phyloP scores from a whole-genome alignment of 108 stramenopile species.

The Parmales sp. region DNA sequence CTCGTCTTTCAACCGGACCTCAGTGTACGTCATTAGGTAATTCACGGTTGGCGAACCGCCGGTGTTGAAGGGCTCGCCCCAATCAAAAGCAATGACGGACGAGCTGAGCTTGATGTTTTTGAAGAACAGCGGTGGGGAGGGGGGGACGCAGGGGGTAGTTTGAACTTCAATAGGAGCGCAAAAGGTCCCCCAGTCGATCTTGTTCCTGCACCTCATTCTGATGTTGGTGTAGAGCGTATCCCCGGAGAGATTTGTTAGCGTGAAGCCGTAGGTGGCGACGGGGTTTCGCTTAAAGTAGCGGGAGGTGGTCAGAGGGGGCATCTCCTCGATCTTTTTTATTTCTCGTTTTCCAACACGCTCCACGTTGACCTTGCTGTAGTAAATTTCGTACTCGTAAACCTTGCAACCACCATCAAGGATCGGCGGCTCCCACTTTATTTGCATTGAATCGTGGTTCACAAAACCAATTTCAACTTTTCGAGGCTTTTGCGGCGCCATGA shows the following conservation, averaged over 20 bases:
- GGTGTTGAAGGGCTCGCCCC: conserved; percentile 12
- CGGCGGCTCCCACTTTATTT: conserved; percentile 15
- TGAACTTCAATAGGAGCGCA: conserved; percentile 13
- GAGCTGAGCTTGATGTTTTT: background rate
- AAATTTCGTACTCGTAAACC: conserved; percentile 11
- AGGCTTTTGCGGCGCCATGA: conserved; percentile 6
- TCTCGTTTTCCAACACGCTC: conserved; percentile 4
- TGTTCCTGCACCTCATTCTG: conserved; percentile 18
- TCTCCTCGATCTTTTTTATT: background rate
- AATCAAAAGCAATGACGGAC: background rate
- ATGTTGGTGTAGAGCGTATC: conserved; percentile 19
- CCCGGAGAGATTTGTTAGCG: conserved; percentile 12
- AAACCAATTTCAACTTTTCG: background rate
- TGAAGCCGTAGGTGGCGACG: conserved; percentile 13
- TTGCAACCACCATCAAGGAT: conserved; percentile 10
- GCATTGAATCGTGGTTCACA: background rate
- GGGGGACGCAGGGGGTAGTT: conserved; percentile 1
- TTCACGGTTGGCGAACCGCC: background rate
- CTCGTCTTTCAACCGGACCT: conserved; percentile 3
- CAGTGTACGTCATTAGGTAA: background rate
- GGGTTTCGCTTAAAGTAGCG: conserved; percentile 20
- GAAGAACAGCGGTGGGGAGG: background rate
- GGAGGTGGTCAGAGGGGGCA: conserved; percentile 11
- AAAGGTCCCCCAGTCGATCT: conserved; percentile 24
- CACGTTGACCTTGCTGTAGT: background rate